Evolutionary conservation across 73 alveolate species (phyloP).

Genomic region (Paramecium sonneborni): DNA sequence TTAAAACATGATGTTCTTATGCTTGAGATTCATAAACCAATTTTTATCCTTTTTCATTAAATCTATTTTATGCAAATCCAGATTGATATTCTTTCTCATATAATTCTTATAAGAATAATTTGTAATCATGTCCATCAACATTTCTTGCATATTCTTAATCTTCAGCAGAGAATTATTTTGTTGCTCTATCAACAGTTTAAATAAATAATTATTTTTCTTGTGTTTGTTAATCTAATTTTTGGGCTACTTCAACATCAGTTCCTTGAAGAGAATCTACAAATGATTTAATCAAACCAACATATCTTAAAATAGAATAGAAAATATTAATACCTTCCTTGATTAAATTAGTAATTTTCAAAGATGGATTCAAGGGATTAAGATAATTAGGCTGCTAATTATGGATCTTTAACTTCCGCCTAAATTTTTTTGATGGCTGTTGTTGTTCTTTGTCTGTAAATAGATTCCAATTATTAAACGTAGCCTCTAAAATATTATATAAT

Average conservation of each 20-base stretch:
- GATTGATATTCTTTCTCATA: slow-evolving; percentile 35
- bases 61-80: slow-evolving; percentile 42
- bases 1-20: neutral
- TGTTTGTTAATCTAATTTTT: neutral
- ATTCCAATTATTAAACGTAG: neutral
- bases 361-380: neutral
- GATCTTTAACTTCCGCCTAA: neutral
- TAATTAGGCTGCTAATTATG: neutral
- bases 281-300: slow-evolving; percentile 36
- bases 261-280: neutral
- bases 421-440: neutral
- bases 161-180: neutral
- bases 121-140: slow-evolving; percentile 18
- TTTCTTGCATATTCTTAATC: neutral
- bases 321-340: neutral
- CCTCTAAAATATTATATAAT: slow-evolving; percentile 31
- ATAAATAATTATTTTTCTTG: neutral
- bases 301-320: neutral
- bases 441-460: slow-evolving; percentile 18
- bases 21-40: slow-evolving; percentile 27
- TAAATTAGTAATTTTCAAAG: neutral
- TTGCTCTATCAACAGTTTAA: neutral
- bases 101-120: slow-evolving; percentile 18
- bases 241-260: neutral
- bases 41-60: slow-evolving; percentile 41